Base-by-base conservation (phyloP, 139 green algal genomes). In the Deuterostichococcus epilithicus region DNA sequence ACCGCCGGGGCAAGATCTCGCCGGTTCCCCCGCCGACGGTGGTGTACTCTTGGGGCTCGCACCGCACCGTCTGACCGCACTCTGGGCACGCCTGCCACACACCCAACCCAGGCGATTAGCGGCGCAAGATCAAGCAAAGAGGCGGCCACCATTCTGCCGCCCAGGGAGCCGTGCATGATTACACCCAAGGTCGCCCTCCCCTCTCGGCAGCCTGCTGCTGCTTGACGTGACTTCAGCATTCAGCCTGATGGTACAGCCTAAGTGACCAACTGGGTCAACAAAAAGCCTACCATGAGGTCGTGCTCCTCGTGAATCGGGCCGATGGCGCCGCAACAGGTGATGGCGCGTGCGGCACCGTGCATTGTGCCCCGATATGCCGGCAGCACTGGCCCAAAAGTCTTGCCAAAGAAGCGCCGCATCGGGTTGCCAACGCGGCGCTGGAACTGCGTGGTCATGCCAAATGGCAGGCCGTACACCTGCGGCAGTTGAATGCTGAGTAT, bases 391-490 rank as follows among this genome's bases (percentile, higher is more conserved):
- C 52, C 52, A 5, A 3, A 5, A 20, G 52, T 28, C 18, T 20
- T 13, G 13, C 20, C 3, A 13, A 63, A 20, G 18, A 5, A n/a
- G 52, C 10, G 3, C 52, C 52, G 52, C 52, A 63, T 13, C 52
- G 52, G 52, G 52, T 63, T 20, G 52, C 52, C 52, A 15, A 76
- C 30, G 5, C 66, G 32, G 1, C 25, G 25, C 59, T 85, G 65
- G 32, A 44, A 88, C 37, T 78, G 73, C 58, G 70, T 76, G 18
- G 84, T 88, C 1, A 86, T 70, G 36, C 80, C 77, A 38, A 86
- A 81, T 13, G 84, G 84, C 73, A 80, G 77, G 13, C 84, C 84
- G 26, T 88, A 88, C 26, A 86, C 66, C 84, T 88, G 77, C 52
- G 20, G 28, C 52, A 63, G 18, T 23, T 63, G 52, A 63, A 30